Percentiles rank a stretch among this genome's conserved stretches.
phyloP scores from a whole-genome alignment of 805 yeast species.

The Kazachstania taianensis region DNA sequence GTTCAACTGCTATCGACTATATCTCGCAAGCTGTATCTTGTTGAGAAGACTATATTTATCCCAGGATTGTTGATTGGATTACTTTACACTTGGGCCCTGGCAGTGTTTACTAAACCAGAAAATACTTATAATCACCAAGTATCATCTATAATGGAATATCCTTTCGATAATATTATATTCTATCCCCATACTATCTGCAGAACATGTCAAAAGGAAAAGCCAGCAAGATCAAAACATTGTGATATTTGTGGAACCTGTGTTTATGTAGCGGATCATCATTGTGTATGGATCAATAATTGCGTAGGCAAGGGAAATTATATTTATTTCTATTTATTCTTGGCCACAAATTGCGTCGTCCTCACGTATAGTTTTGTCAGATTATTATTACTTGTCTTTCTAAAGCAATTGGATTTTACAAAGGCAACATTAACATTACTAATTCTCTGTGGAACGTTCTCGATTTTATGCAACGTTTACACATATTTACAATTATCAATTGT shows the following conservation, averaged over 20 bases:
- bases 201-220: conserved; percentile 53
- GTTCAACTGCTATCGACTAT: conserved; percentile 9
- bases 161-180: conserved; percentile 45
- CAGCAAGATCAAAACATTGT: conserved; percentile 72
- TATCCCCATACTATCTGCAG: conserved; percentile 40
- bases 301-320: conserved; percentile 56
- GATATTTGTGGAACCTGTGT: conserved; percentile 56
- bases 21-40: conserved; percentile 12
- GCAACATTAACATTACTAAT: conserved; percentile 32
- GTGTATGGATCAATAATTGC: conserved; percentile 65
- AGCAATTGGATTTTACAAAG: conserved; percentile 9
- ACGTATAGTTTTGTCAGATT: conserved; percentile 34
- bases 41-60: conserved; percentile 4
- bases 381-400: conserved; percentile 5
- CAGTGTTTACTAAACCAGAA: conserved; percentile 16
- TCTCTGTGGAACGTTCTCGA: conserved; percentile 35
- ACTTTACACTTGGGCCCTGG: conserved; percentile 13
- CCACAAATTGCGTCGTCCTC: conserved; percentile 37
- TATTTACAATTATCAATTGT: conserved; percentile 40
- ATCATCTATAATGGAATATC: conserved; percentile 15
- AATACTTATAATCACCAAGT: conserved; percentile 2
- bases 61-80: conserved; percentile 17
- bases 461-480: conserved; percentile 37
- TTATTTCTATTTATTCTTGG: conserved; percentile 49
- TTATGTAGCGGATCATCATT: conserved; percentile 61